Base-by-base conservation (phyloP, 768 basidiomycete genomes). In the Lentinus tigrinus region DNA sequence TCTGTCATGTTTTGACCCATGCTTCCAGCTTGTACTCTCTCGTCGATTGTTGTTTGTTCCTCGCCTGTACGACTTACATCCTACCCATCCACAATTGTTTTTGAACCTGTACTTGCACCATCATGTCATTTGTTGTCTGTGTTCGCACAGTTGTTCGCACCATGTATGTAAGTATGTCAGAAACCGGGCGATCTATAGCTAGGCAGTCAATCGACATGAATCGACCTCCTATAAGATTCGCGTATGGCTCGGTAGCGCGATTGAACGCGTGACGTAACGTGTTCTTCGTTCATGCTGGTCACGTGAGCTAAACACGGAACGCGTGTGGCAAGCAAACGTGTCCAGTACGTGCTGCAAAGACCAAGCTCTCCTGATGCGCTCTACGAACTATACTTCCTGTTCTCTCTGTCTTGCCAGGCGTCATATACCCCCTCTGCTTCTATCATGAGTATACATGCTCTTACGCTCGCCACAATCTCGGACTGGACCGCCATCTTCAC, bases 401-500 rank as follows among this genome's bases (percentile, higher is more conserved):
- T 11, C 11, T 21, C 16, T 40, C 24, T 6, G 16, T 23, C 9
- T 27, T 24, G 21, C 4, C 21, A 24, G 26, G 13, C 13, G 16
- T 1, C 10, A 5, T 28, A 38, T 16, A 38, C n/a, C 40, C 28
- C 36, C 31, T 40, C 23, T 21, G 27, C 48, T 23, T 39, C 55
- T 4, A 37, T 26, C 40, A 34, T 47, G 11, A 37, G 61, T 34
- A 26, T 61, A 26, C 49, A 59, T 37, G 66, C 58, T 2, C 36
- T 68, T 37, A 57, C 67, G 3, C 56, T 68, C 43, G 55, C 61
- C 13, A 54, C 59, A 39, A 47, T 66, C 34, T 63, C 63, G 26
- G 70, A 81, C 56, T 94, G 89, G 91, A 54, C 80, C 8, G 73
- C 84, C 10, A 85, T 91, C 0, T 70, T 95, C 24, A 75, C 84